These are phyloP conservation scores for Suillus tomentosus DNA, from an alignment of 768 basidiomycete genomes.

Conservation along the genomic window DNA sequence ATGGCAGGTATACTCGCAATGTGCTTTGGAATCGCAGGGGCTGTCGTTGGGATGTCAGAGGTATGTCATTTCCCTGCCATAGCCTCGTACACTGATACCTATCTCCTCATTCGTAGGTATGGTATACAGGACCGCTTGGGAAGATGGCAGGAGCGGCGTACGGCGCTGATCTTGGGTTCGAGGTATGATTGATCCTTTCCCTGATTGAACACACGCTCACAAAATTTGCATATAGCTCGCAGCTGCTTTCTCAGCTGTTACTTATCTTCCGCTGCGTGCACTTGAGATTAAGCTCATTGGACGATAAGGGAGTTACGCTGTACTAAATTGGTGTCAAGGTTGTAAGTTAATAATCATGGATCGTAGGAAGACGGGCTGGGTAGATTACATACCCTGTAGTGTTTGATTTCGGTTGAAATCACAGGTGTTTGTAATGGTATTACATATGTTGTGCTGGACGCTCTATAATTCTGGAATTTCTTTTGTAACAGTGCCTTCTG, in stretches of 20 bases:
- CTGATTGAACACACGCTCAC: background rate
- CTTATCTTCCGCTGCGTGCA: slow-evolving; percentile 49
- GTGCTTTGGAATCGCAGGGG: slow-evolving; percentile 48
- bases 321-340: background rate
- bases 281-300: slow-evolving; percentile 49
- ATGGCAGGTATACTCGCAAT: slow-evolving; percentile 49
- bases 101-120: slow-evolving; percentile 27
- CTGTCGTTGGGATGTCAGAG: slow-evolving; percentile 55
- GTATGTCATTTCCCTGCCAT: slow-evolving; percentile 15
- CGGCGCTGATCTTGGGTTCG: slow-evolving; percentile 50
- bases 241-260: slow-evolving; percentile 47
- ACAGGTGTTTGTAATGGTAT: background rate
- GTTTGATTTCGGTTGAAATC: background rate
- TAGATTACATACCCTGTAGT: background rate
- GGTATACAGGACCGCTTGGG: slow-evolving; percentile 55
- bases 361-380: background rate
- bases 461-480: background rate
- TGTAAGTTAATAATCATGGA: background rate
- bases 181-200: slow-evolving; percentile 34
- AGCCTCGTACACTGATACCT: background rate
- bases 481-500: background rate
- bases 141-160: slow-evolving; percentile 41
- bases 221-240: slow-evolving; percentile 34
- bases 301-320: slow-evolving; percentile 23
- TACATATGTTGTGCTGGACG: background rate